Evolutionary conservation across 2,329 filamentous ascomycete species (phyloP).

Genomic region (Penicillium thymicola): DNA sequence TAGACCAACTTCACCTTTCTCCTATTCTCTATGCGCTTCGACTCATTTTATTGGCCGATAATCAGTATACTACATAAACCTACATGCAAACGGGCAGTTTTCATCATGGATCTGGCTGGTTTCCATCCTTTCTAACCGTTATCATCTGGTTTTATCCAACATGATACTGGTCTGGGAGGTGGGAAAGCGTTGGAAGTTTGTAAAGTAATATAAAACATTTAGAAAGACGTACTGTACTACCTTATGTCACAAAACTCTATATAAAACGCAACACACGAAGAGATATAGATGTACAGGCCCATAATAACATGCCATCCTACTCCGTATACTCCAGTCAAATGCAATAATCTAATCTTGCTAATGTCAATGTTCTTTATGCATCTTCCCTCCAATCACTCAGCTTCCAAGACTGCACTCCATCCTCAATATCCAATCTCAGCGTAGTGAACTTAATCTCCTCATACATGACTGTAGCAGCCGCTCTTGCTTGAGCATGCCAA

Average conservation of each 20-base stretch:
- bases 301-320: background rate
- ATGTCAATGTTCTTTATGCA: background rate
- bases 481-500: constrained; percentile 55
- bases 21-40: no score
- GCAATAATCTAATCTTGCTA: background rate
- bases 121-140: background rate
- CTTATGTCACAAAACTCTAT: background rate
- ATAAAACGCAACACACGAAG: background rate
- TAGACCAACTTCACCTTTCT: no score
- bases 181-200: background rate
- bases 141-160: background rate
- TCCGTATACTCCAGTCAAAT: background rate
- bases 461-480: constrained; percentile 48
- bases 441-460: constrained; percentile 67
- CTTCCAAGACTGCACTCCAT: constrained; percentile 63
- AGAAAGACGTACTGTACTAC: background rate
- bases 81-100: background rate
- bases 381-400: constrained; percentile 56
- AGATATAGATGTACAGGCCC: background rate
- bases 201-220: background rate
- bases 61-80: no score
- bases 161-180: background rate
- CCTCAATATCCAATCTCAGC: constrained; percentile 61
- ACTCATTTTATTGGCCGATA: no score
- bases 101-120: no score